Evolutionary conservation across 768 basidiomycete genomes (phyloP).

Genomic region (Russula dissimulans): DNA sequence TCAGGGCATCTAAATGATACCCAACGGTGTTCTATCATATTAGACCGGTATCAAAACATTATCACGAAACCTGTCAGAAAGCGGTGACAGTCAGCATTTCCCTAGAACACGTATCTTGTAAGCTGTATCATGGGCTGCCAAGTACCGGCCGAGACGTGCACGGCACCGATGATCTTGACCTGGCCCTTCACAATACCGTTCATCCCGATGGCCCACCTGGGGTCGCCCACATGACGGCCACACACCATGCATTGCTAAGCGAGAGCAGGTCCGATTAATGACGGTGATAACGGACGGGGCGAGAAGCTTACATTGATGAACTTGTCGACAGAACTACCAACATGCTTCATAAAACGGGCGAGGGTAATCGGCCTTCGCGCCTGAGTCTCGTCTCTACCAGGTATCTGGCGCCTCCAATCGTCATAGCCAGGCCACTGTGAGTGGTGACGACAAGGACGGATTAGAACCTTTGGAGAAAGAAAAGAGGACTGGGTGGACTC

Average conservation of each 20-base stretch:
- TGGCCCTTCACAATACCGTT: neutral
- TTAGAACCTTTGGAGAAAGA: neutral
- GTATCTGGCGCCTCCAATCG: conserved; percentile 3
- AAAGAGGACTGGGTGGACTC: neutral
- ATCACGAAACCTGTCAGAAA: no score
- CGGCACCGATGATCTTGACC: conserved; percentile 4
- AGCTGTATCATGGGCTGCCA: conserved; percentile 14
- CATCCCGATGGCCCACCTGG: neutral
- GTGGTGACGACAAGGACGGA: neutral
- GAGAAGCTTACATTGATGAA: conserved; percentile 2
- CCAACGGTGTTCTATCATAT: no score
- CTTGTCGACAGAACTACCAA: conserved; percentile 3
- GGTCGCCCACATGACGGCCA: neutral
- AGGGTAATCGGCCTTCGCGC: neutral
- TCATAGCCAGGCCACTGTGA: conserved; percentile 7
- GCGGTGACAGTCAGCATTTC: no score
- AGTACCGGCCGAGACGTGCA: conserved; percentile 4
- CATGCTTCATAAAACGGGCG: conserved; percentile 5
- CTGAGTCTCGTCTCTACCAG: neutral
- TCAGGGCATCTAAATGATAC: no score
- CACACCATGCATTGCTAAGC: neutral
- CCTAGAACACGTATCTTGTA: neutral
- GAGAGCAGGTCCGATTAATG: neutral
- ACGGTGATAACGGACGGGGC: neutral
- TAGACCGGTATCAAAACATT: no score